These are phyloP conservation scores for Conticribra guillardii DNA, from an alignment of 108 stramenopile genomes.

Conservation along the genomic window DNA sequence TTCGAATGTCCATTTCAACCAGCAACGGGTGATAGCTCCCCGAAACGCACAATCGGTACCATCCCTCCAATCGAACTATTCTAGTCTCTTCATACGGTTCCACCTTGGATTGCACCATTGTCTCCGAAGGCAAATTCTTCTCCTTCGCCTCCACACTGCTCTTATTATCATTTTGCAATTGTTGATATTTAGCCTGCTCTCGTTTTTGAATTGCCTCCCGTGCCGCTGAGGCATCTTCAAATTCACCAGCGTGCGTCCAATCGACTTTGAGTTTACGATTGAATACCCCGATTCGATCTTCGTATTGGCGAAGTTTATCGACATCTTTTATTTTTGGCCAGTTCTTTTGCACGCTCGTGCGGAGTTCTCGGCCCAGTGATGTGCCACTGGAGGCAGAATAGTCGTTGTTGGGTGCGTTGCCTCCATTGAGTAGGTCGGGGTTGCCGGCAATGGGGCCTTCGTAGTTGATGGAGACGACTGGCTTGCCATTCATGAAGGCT, in stretches of 20 bases:
- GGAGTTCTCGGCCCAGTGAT: constrained; percentile 28
- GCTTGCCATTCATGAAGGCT: constrained; percentile 15
- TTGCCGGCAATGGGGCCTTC: constrained; percentile 46
- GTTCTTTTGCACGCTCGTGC: background rate
- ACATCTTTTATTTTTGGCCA: constrained; percentile 11
- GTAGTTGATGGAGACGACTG: constrained; percentile 2
- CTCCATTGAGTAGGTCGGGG: too few species aligned
- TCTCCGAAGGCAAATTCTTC: background rate
- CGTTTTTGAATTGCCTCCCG: constrained; percentile 1
- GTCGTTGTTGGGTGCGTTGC: too few species aligned
- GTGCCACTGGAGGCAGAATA: too few species aligned
- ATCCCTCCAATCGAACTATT: constrained; percentile 13
- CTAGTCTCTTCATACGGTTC: constrained; percentile 33
- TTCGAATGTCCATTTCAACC: constrained; percentile 46
- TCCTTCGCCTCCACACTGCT: background rate
- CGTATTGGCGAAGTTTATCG: constrained; percentile 8
- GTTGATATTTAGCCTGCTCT: background rate
- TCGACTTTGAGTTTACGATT: constrained; percentile 17
- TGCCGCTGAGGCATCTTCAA: constrained; percentile 17
- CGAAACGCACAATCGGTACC: constrained; percentile 41
- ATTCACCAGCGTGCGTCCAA: constrained; percentile 48
- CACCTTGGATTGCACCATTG: background rate
- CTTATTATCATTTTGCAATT: constrained; percentile 1
- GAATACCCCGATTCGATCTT: constrained; percentile 13
- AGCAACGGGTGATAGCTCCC: constrained; percentile 11